A percentile compares a stretch with the other conserved stretches of the same genome.
Conservation (phyloP, 2,329 filamentous ascomycete genomes). For the Monosporascus sp. region DNA sequence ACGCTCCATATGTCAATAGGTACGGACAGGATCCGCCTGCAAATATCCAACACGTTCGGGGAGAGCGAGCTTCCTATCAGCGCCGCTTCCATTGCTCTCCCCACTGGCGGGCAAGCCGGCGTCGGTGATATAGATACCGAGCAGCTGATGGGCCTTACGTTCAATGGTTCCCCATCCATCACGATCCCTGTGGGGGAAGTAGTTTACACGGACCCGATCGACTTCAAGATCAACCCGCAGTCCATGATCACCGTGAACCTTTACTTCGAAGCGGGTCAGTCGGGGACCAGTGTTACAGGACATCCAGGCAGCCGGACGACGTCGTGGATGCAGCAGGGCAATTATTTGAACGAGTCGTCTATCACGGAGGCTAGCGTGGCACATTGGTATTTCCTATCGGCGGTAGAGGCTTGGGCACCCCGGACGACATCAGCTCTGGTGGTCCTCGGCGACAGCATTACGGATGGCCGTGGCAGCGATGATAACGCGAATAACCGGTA, state of each 20-base stretch:
- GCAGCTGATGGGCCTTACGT: constrained; percentile 51
- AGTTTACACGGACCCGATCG: constrained; percentile 56
- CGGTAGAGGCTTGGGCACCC: constrained; percentile 52
- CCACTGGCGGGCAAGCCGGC: constrained; percentile 48
- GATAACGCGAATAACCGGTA: constrained; percentile 55
- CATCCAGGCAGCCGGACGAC: constrained; percentile 62
- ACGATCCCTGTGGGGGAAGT: constrained; percentile 51
- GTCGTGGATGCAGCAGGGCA: constrained; percentile 53
- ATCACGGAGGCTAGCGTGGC: constrained; percentile 34
- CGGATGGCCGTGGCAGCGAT: constrained; percentile 59
- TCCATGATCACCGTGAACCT: constrained; percentile 53
- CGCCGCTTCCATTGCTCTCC: constrained; percentile 51
- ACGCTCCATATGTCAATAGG: constrained; percentile 56
- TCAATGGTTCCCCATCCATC: constrained; percentile 47
- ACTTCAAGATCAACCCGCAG: constrained; percentile 45
- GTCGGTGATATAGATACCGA: constrained; percentile 45
- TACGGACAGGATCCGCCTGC: constrained; percentile 52
- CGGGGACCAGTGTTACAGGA: constrained; percentile 51
- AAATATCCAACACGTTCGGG: constrained; percentile 63
- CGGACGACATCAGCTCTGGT: constrained; percentile 38
- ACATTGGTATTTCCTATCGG: constrained; percentile 55
- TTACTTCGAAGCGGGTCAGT: constrained; percentile 53
- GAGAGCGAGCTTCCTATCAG: constrained; percentile 54
- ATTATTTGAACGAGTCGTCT: constrained; percentile 45
- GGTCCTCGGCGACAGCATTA: constrained; percentile 62